Base-by-base conservation (phyloP, 306 rosid species). In the Vigna hirtella region DNA sequence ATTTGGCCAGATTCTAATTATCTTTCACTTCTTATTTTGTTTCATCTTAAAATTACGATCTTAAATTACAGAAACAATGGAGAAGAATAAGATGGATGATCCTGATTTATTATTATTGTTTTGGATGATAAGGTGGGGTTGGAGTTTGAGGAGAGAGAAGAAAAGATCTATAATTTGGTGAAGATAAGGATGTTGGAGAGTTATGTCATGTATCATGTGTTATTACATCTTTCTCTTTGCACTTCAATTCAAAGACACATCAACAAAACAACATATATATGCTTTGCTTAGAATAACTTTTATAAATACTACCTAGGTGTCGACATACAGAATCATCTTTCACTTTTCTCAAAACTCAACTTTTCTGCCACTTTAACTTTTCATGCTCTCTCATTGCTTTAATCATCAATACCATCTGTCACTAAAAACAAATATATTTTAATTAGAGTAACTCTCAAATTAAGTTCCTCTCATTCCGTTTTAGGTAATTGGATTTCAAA, bases 1-100 rank as follows among this genome's bases (percentile, higher is more conserved):
- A 64, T 36, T 34, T 77, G 74, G 66, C 83, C 81, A 66, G 79
- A 24, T 52, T 65, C 72, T 9, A 8, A 48, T 65, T 36, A 36
- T 34, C 5, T 66, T 20, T 10, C 6, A 2, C 2, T 1, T 5
- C 4, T 2, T 48, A 7, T 43, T 42, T 30, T 66, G 45, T 45
- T 66, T 75, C 28, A 49, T 74, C 62, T 1, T 70, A 30, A 34
- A 58, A 2, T 62, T n/a, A 56, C 20, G 16, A 22, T 24, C 9
- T n/a, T 17, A 7, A 52, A 52, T 17, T 6, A 55, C 11, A 55
- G 5, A 55, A 55, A 55, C 32, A 20, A 43, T 8, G 12, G 47
- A 42, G 47, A 8, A 9, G 30, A 18, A 55, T 0, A 53, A 10
- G 13, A 18, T 8, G 28, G 9, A 20, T 2, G 7, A 20, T 42